Evolutionary conservation across 2,329 filamentous ascomycete genomes (phyloP).

Genomic region (Xylariaceae sp.): DNA sequence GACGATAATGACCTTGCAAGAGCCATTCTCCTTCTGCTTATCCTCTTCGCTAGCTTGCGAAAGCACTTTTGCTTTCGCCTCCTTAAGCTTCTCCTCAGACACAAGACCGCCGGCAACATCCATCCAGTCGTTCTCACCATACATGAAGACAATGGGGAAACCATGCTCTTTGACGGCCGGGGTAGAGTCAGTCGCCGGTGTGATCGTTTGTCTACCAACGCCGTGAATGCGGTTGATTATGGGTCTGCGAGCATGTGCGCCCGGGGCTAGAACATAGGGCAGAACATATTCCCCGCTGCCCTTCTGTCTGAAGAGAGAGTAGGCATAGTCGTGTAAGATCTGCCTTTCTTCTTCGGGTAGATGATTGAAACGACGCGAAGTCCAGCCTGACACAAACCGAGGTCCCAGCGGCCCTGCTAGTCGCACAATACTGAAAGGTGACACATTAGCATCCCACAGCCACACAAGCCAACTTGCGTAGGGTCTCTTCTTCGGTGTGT

Average conservation of each 20-base stretch:
- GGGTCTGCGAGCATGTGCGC: constrained; percentile 87
- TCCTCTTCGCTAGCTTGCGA: constrained; percentile 70
- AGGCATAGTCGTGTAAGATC: constrained; percentile 90
- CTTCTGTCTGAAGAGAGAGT: constrained; percentile 89
- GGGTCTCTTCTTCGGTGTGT: constrained; percentile 54
- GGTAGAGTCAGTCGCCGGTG: constrained; percentile 39
- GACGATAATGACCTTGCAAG: constrained; percentile 82
- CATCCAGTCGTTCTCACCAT: constrained; percentile 99
- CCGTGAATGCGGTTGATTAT: constrained; percentile 85
- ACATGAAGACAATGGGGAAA: constrained; percentile 88
- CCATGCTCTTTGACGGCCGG: constrained; percentile 62
- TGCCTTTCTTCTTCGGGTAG: constrained; percentile 80
- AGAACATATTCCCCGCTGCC: constrained; percentile 95
- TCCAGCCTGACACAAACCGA: constrained; percentile 93
- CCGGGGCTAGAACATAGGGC: constrained; percentile 89
- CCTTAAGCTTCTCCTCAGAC: constrained; percentile 77
- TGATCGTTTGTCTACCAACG: constrained; percentile 75
- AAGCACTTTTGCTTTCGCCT: constrained; percentile 66
- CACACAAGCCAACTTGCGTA: constrained; percentile 87
- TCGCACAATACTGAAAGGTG: constrained; percentile 89
- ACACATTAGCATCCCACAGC: constrained; percentile 97
- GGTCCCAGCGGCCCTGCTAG: constrained; percentile 89
- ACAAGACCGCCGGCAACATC: constrained; percentile 85
- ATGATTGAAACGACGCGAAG: constrained; percentile 87
- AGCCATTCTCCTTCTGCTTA: constrained; percentile 74